Base-by-base conservation (phyloP, 768 basidiomycete species). In the Collybia mongolica region DNA sequence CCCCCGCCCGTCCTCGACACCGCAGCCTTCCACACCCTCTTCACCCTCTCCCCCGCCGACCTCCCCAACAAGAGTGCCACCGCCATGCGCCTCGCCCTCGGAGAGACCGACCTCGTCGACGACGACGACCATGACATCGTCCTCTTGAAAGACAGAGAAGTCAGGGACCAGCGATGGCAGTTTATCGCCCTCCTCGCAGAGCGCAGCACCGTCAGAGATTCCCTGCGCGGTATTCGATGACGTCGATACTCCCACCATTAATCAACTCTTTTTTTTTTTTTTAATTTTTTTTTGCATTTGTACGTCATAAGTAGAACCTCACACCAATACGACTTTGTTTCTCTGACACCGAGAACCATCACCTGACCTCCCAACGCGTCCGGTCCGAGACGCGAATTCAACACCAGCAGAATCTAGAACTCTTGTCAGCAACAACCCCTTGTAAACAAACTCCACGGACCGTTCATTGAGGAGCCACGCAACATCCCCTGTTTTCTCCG, bases 21-120 rank as follows among this genome's bases (percentile, higher is more conserved):
- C 2, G 76, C 86, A 2, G 82, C 89, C 14, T 89, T 93, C 54
- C 84, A 89, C 65, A 82, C 86, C 0, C 73, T 92, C 15, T 87
- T 92, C 68, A 88, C 87, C 0, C 62, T 92, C 17, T 80, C 86
- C 6, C 90, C 90, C 17, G 77, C 88, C 15, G 82, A 86, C 32
- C 72, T 92, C n/a, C 90, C 90, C 9, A 87, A 89, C 60, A 80
- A 79, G 49, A 88, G 86, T 26, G 90, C 90, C 9, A 81, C 87
- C 17, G 90, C 88, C 12, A 82, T 84, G 79, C 82, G 82, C 14
- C 72, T 91, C 17, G 78, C 83, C 35, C 61, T 79, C 39, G 80
- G 82, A 12, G 80, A 79, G 22, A 76, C 77, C 24, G 77, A 81
- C 23, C 54, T 67, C 26, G 62, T 79, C 55, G 79, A 80, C 36